Evolutionary conservation across 495 filamentous ascomycete genomes (phyloP).

Genomic region (Aspergillus indologenus): DNA sequence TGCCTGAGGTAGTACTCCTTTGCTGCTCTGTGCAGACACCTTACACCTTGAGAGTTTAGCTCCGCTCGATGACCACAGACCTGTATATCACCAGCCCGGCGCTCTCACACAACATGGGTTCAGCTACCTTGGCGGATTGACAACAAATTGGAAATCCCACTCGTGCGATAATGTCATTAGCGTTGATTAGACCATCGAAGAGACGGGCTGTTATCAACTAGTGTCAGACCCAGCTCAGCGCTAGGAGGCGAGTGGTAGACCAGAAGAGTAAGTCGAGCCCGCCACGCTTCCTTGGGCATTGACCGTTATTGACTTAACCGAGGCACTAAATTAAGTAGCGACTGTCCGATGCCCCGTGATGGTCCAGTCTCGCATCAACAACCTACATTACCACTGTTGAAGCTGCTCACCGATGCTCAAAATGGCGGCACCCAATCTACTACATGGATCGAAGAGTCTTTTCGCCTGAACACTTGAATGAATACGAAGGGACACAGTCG

Average conservation of each 20-base stretch:
- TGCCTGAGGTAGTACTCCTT: not conserved
- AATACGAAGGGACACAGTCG: too few relatives aligned
- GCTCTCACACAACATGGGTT: too few relatives aligned
- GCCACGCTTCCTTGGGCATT: not conserved
- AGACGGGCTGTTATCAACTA: not conserved
- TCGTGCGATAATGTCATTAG: not conserved
- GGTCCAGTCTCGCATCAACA: too few relatives aligned
- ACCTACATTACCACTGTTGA: too few relatives aligned
- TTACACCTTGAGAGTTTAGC: too few relatives aligned
- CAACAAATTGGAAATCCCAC: not conserved
- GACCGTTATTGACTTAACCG: not conserved
- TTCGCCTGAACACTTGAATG: too few relatives aligned
- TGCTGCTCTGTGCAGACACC: not conserved
- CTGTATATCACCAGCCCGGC: not conserved
- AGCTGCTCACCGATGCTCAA: not conserved
- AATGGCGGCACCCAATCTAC: too few relatives aligned
- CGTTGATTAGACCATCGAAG: not conserved
- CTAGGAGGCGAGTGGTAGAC: not conserved
- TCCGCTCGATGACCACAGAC: not conserved
- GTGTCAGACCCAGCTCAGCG: not conserved
- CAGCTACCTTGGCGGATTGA: not conserved
- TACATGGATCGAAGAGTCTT: too few relatives aligned
- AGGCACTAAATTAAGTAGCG: not conserved
- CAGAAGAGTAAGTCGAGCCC: not conserved
- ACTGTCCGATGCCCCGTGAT: not conserved